Evolutionary conservation across 306 rosid genomes (phyloP), one percentile per base, ranked within the genome.

Genomic region (Argentina anserina): DNA sequence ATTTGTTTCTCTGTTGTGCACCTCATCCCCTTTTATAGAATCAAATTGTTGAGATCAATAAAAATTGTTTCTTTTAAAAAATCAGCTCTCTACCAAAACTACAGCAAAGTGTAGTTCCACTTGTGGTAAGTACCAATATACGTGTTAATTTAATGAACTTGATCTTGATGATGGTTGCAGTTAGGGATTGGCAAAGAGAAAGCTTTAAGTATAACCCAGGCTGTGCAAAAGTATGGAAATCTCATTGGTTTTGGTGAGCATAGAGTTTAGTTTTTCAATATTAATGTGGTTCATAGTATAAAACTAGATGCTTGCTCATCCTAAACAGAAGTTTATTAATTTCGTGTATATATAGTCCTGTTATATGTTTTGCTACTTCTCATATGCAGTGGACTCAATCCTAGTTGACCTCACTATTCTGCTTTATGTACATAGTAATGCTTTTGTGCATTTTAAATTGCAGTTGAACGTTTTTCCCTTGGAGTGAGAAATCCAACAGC

Each of bases 381-480:
- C 14, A 6, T 61, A 17, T 7, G 23, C 23, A 31, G 42, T 33
- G 28, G 7, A 61, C 13, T 31, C 2, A 18, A 60, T 60, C 65
- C 65, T 33, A 18, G 41, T 3, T 61, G 6, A 31, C 28, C 23
- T 61, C 7, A 33, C 6, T 31, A 15, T 73, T 52, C 28, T 62
- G 45, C 66, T n/a, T 59, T 63, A 64, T 78, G 28, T 58, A n/a
- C n/a, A n/a, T n/a, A 53, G 72, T 80, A 61, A 73, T 70, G 70
- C 45, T 74, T 70, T 53, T 39, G 21, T 63, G 47, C 72, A 42
- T 81, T 73, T 65, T 59, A 71, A 75, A 76, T 69, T 70, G 64
- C 81, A 88, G 93, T 88, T 66, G 90, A 88, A 72, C 81, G 93
- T 50, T 86, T 88, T 72, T 88, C 93, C 50, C 73, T 88, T 64